Base-by-base conservation (phyloP, 208 protist species). In the Novymonas esmeraldas region DNA sequence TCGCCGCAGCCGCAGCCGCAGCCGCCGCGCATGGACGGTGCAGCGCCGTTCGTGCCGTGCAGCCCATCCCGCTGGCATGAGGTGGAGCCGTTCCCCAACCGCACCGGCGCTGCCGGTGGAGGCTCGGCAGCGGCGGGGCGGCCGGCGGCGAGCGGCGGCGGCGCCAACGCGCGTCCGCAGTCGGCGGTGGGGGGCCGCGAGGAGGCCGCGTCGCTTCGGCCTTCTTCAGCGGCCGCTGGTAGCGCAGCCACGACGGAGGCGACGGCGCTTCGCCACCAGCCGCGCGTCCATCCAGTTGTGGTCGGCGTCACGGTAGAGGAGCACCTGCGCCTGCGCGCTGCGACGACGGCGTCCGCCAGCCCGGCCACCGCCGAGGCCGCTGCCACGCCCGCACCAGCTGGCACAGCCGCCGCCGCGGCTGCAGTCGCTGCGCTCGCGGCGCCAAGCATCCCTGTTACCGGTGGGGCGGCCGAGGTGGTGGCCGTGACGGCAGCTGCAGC, bases 1-100 rank as follows among this genome's bases (percentile, higher is more conserved):
- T 22, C 33, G 1, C 39, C 42, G 6, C 14, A 16, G 3, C 20
- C 55, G 0, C 20, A 31, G 16, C 33, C 68, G 4, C 39, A 14
- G 29, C 46, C 38, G n/a, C 36, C 38, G 41, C 45, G 18, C 20
- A 69, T 75, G 55, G 61, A 64, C 7, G 69, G 69, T 7, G 60
- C 45, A 4, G 18, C 9, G 22, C 69, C 61, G 2, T 75, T 58
- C 41, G 61, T 75, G 24, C 48, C 41, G 0, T 68, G 69, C 62
- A 75, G 69, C 33, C 59, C 61, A 7, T 69, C 61, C 2, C 38
- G 69, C 26, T 75, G 69, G 69, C 39, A 75, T 24, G 54, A 68
- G 36, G 7, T 58, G 14, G 54, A 31, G 13, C 69, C 69, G 1
- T 75, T 63, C 28, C 69, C 69, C 0, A 52, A 50, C 44, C 61